A percentile compares a stretch with the other conserved stretches of the same genome.
Conservation (phyloP, 2,329 filamentous ascomycete species). For the Colletotrichum sansevieriae region DNA sequence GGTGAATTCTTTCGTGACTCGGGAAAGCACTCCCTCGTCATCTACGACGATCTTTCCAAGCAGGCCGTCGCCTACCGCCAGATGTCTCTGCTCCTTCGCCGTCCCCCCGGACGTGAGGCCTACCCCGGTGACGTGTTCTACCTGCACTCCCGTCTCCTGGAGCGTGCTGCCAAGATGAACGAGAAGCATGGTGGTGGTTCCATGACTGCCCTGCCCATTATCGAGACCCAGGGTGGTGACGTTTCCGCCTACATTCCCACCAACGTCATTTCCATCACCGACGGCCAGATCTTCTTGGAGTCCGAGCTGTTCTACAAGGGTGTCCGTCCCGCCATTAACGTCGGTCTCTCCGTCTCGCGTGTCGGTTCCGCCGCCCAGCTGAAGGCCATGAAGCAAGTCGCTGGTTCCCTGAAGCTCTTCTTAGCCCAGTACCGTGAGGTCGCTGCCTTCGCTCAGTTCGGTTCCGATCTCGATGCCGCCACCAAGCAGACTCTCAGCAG, state of each 20-base stretch:
- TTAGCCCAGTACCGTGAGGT: slow-evolving; percentile 99
- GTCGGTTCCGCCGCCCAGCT: slow-evolving; percentile 99
- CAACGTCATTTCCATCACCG: slow-evolving; percentile 99
- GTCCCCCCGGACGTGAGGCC: slow-evolving; percentile 98
- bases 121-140: slow-evolving; percentile 99
- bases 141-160: slow-evolving; percentile 98
- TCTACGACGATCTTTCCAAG: slow-evolving; percentile 97
- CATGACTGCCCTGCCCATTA: slow-evolving; percentile 95
- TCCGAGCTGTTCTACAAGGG: slow-evolving; percentile 99
- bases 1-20: slow-evolving; percentile 85
- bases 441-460: slow-evolving; percentile 99
- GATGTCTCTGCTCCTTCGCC: slow-evolving; percentile 98
- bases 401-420: slow-evolving; percentile 99
- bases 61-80: slow-evolving; percentile 98
- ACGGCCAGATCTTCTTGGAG: slow-evolving; percentile 99
- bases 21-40: slow-evolving; percentile 88
- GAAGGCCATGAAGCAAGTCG: slow-evolving; percentile 99
- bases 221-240: slow-evolving; percentile 99
- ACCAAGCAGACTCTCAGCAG: slow-evolving; percentile 98
- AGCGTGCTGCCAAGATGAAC: slow-evolving; percentile 99
- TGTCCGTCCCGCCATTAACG: slow-evolving; percentile 99
- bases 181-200: slow-evolving; percentile 95
- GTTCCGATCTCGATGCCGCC: slow-evolving; percentile 98
- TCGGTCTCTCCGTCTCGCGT: slow-evolving; percentile 99
- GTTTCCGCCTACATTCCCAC: slow-evolving; percentile 99